Base-by-base conservation (phyloP, 306 rosid genomes). In the Canavalia gladiata region DNA sequence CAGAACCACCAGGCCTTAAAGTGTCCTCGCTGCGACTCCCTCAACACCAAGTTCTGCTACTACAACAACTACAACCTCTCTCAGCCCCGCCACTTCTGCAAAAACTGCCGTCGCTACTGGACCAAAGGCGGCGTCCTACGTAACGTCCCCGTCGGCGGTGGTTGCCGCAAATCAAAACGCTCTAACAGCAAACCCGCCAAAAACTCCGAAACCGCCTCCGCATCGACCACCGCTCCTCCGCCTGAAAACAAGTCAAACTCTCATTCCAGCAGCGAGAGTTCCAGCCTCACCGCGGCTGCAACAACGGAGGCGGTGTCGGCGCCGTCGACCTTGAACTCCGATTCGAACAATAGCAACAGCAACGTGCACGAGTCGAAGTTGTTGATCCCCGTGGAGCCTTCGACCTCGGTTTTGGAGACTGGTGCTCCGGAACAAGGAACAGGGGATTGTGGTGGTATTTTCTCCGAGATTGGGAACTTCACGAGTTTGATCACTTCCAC, bases 121-220 rank as follows among this genome's bases (percentile, higher is more conserved):
- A 95, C 99, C 52, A 93, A 90, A 72, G 99, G 99, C 31, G 99
- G 99, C 41, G 98, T 95, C 82, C 99, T 95, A 76, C 97, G 99
- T 34, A 95, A 93, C 94, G 99, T 95, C 57, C 99, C 99, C 6
- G 90, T 95, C 82, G 99, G 99, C 6, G 99, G 99, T 0, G 99
- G 98, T 1, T 93, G 94, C 81, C 95, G 99, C 6, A 95, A 95
- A 84, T 83, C 99, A 5, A 95, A 95, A 52, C 98, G 99, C 6
- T 87, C 97, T 2, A 35, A 0, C 56, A 91, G 0, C 56, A 91
- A 95, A 11, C 76, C 88, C 0, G 83, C 0, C n/a, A 91, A 13
- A 25, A 74, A 0, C 64, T 63, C 84, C 2, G 86, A 80, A 29
- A 13, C 70, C 25, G 0, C 59, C 0, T 49, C 66, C 0, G 43